phyloP scores from a whole-genome alignment of 768 basidiomycete genomes.

The Lentinula aciculospora region DNA sequence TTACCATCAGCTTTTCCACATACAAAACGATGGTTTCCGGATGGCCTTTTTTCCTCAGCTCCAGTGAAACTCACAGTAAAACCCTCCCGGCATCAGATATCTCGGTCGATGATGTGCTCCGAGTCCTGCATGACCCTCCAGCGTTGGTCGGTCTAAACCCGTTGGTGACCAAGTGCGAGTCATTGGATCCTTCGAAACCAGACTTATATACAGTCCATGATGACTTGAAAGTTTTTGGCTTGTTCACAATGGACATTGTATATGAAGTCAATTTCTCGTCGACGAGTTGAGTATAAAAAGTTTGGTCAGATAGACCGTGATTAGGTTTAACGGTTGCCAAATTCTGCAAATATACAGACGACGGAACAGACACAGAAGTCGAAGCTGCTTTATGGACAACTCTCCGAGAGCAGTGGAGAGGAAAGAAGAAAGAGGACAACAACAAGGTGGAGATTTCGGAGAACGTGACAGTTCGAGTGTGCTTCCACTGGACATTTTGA shows the following conservation, averaged over 20 bases:
- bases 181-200: constrained; percentile 17
- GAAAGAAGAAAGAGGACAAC: constrained; percentile 8
- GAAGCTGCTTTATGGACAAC: constrained; percentile 21
- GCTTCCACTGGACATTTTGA: background rate
- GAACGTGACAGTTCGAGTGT: constrained; percentile 22
- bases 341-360: constrained; percentile 8
- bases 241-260: constrained; percentile 19
- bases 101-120: constrained; percentile 17
- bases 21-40: background rate
- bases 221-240: constrained; percentile 19
- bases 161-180: constrained; percentile 17
- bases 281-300: background rate
- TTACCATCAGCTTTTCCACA: too few relatives aligned
- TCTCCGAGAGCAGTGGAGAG: constrained; percentile 14
- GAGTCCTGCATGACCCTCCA: constrained; percentile 26
- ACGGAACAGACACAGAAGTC: constrained; percentile 21
- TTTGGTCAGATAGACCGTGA: too few relatives aligned
- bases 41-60: constrained; percentile 25
- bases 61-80: constrained; percentile 19
- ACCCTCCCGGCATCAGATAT: constrained; percentile 13
- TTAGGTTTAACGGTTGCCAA: too few relatives aligned
- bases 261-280: constrained; percentile 16
- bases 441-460: constrained; percentile 20
- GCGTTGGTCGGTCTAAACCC: constrained; percentile 24
- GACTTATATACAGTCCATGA: constrained; percentile 25